Base-by-base conservation (phyloP, 23 red algal genomes). In the Chondrus crispus region DNA sequence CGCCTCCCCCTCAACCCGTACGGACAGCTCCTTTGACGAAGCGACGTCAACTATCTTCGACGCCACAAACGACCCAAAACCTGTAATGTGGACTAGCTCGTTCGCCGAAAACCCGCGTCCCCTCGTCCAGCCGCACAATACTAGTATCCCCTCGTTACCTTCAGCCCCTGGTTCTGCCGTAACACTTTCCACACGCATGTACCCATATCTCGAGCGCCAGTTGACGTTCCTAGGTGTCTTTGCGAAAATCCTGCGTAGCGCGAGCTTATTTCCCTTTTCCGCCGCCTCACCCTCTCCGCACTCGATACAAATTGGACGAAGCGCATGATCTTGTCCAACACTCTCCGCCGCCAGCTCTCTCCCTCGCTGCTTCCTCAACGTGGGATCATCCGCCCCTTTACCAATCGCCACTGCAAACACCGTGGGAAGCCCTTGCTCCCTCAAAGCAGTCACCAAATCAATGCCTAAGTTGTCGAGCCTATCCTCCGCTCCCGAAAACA, bases 71-170 rank as follows among this genome's bases (percentile, higher is more conserved):
- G 95, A 87, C 24, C 95, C 95, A 48, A 92, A 64, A 5, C 95
- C 95, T 62, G 91, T 95, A 38, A 98, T 13, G 50, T 94, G 90
- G 22, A 98, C 16, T 47, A 94, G 85, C 37, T 86, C 88, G 52
- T 94, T 64, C 18, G 79, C 95, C 9, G 69, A 78, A 60, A 92
- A 30, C 32, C 74, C 91, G 14, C 78, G 49, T 22, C 95, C 95
- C 6, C 95, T 91, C 37, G 94, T 62, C 57, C 63, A 84, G 38
- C 81, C 91, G 12, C 58, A 45, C n/a, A 87, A 62, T 8, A 45
- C 48, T 28, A 94, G 72, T 4, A 24, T 55, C n/a, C 19, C n/a
- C 44, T 11, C 46, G 22, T 47, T 51, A 18, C n/a, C 71, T 47
- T 26, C 36, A 30, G 68, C 41, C 2, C 5, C 33, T 6, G 37